Percentiles rank a stretch among this genome's conserved stretches.
phyloP scores from a whole-genome alignment of 495 filamentous ascomycete species.

The Aspergillus avenaceus region DNA sequence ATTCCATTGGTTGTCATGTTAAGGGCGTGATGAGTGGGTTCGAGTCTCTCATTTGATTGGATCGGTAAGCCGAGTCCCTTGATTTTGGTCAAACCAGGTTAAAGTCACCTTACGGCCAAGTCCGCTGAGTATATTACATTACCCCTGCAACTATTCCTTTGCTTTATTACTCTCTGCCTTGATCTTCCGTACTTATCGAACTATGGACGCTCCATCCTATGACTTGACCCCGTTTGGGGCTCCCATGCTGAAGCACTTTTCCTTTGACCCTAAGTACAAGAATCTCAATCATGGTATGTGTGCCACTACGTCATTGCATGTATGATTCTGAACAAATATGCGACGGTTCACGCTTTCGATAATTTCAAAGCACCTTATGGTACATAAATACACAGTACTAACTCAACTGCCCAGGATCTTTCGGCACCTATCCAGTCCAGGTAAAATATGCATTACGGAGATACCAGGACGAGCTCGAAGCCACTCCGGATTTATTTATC shows the following conservation, averaged over 20 bases:
- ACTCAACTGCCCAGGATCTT: conserved; percentile 55
- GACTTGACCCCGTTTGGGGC: conserved; percentile 47
- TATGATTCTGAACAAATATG: no score
- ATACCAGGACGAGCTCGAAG: conserved; percentile 59
- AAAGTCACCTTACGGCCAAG: no score
- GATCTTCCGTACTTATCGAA: not conserved
- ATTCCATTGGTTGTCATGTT: no score
- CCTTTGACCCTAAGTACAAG: conserved; percentile 60
- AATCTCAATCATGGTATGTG: conserved; percentile 77
- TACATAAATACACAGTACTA: not conserved
- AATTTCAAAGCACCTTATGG: not conserved
- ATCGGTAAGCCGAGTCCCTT: no score
- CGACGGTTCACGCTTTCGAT: no score
- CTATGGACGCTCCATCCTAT: not conserved
- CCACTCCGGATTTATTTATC: conserved; percentile 68
- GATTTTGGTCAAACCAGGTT: no score
- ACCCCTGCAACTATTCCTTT: no score
- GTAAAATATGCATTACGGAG: conserved; percentile 52
- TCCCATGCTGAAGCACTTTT: conserved; percentile 64
- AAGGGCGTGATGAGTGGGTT: no score
- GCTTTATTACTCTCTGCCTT: not conserved
- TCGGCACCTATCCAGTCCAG: conserved; percentile 65
- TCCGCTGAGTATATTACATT: no score
- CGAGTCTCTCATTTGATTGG: no score
- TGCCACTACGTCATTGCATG: no score